Conservation (phyloP, 495 filamentous ascomycete species). For the Penicillium maclennaniae region DNA sequence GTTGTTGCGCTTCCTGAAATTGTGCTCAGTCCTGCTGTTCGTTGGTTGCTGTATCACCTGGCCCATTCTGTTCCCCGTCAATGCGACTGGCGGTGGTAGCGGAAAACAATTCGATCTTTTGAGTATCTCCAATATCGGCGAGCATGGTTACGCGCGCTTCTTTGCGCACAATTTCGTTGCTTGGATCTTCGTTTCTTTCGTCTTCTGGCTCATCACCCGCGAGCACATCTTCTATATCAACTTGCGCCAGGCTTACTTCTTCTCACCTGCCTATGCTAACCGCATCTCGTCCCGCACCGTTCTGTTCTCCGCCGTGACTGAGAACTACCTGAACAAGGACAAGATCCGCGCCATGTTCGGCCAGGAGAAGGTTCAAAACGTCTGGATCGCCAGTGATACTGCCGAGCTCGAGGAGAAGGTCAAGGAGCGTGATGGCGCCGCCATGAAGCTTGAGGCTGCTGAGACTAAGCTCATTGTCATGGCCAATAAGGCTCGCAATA, state of each 20-base stretch:
- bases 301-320: conserved; percentile 82
- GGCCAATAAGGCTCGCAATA: conserved; percentile 74
- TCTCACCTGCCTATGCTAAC: conserved; percentile 81
- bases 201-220: conserved; percentile 85
- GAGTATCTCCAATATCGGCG: conserved; percentile 65
- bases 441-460: conserved; percentile 81
- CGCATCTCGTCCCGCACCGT: conserved; percentile 93
- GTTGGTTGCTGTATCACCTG: conserved; percentile 78
- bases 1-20: conserved; percentile 79
- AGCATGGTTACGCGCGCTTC: conserved; percentile 54
- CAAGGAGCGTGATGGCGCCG: conserved; percentile 75
- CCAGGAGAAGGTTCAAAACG: conserved; percentile 63
- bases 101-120: conserved; percentile 73
- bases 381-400: conserved; percentile 83
- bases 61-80: conserved; percentile 82
- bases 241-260: conserved; percentile 87
- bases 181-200: conserved; percentile 78
- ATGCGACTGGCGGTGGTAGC: conserved; percentile 63
- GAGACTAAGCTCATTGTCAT: conserved; percentile 83
- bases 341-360: conserved; percentile 79
- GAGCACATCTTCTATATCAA: conserved; percentile 96
- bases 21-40: conserved; percentile 67
- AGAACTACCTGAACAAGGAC: conserved; percentile 65
- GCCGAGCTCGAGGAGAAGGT: conserved; percentile 81
- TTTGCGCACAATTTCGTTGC: conserved; percentile 73